Base-by-base conservation (phyloP, 805 yeast species). In the Saccharomycopsis olivae region DNA sequence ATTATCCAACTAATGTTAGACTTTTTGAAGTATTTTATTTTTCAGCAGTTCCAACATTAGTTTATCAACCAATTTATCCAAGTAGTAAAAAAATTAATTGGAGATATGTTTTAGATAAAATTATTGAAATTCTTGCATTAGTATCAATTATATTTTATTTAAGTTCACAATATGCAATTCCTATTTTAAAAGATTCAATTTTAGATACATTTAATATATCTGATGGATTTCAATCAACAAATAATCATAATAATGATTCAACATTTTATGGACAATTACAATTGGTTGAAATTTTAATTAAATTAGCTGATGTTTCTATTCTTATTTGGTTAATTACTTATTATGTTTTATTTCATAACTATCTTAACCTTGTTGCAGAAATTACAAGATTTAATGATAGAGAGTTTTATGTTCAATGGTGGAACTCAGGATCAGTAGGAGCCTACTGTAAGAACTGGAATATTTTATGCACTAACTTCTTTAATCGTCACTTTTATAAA, bases 11-110 rank as follows among this genome's bases (percentile, higher is more conserved):
- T 8, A 68, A 66, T 47, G 52, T 67, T 33, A 56, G 66, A 1
- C 33, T 62, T 13, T 13, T 41, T 6, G 62, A 62, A 39, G 41
- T 62, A 16, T 48, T 57, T 9, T 60, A 61, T 47, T 68, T 60
- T 50, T 60, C 68, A 65, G 56, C 58, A 51, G 66, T 69, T 1
- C 73, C 73, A 2, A 67, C 73, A 3, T 54, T 67, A 36, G 61
- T 67, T 8, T 67, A 67, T 48, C 73, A 67, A 50, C 73, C 73
- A 1, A 66, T 59, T 6, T 67, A 67, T 47, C 73, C 73, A 4
- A 51, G 59, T 15, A 51, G 60, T 6, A 46, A 51, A 1, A 40
- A 49, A 13, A 51, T 59, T 24, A 49, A 66, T 17, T 47, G 53
- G 36, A 49, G 53, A n/a, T 57, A 56, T 37, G 51, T 61, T 24